Conservation (phyloP, 345 rosid species). For the Eutrema yunnanense region DNA sequence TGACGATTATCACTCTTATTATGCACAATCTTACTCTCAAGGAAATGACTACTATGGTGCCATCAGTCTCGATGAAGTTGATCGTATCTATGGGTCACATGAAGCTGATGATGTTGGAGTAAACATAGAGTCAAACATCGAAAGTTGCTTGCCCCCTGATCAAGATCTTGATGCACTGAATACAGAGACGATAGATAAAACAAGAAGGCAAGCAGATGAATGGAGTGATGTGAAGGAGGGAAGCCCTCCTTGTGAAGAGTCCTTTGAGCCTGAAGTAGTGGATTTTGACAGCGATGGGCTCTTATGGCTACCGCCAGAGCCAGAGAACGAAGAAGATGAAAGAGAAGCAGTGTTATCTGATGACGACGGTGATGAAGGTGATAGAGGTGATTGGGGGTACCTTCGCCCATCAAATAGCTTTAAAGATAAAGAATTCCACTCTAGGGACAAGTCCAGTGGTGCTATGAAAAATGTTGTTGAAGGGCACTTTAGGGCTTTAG, state of each 20-base stretch:
- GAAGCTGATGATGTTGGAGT: slow-evolving; percentile 44
- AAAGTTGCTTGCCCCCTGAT: slow-evolving; percentile 37
- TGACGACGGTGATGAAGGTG: slow-evolving; percentile 57
- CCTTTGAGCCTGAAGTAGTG: slow-evolving; percentile 54
- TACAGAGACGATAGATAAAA: slow-evolving; percentile 32
- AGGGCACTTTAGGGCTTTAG: slow-evolving; percentile 87
- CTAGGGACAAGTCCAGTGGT: slow-evolving; percentile 53
- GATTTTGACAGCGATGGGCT: slow-evolving; percentile 83
- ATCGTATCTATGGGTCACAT: slow-evolving; percentile 41
- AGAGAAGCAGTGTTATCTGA: slow-evolving; percentile 70
- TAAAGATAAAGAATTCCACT: slow-evolving; percentile 52
- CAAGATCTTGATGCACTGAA: slow-evolving; percentile 40
- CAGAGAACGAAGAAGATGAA: slow-evolving; percentile 92
- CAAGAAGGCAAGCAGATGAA: slow-evolving; percentile 37
- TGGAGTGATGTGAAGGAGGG: slow-evolving; percentile 36
- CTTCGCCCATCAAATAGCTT: slow-evolving; percentile 63
- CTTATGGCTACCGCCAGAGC: slow-evolving; percentile 93
- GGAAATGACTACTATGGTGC: slow-evolving; percentile 50
- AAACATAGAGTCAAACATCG: slow-evolving; percentile 34
- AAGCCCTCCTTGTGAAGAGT: slow-evolving; percentile 41
- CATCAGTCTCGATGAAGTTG: slow-evolving; percentile 39
- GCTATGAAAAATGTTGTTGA: slow-evolving; percentile 82
- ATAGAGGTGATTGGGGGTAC: slow-evolving; percentile 76
- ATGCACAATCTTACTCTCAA: slow-evolving; percentile 46
- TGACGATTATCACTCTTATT: slow-evolving; percentile 48